phyloP scores from a whole-genome alignment of 306 rosid species.

The Cajanus cajan region DNA sequence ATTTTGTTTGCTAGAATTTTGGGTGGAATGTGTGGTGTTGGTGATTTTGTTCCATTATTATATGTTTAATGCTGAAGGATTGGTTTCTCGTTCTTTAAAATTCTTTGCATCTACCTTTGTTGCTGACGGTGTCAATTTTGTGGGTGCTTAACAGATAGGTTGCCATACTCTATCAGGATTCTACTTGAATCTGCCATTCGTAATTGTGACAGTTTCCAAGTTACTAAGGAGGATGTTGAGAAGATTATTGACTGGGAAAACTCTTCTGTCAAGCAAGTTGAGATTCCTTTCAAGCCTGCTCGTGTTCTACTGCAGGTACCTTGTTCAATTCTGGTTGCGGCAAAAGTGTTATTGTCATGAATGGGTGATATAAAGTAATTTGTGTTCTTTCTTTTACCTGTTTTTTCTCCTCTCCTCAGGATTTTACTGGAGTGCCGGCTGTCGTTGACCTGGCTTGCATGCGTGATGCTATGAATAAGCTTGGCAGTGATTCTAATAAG shows the following conservation, averaged over 20 bases:
- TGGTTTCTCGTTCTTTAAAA: background rate
- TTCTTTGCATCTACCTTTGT: background rate
- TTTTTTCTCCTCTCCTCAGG: conserved; percentile 43
- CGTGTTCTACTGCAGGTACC: conserved; percentile 97
- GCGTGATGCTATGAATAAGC: conserved; percentile 99
- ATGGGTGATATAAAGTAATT: background rate
- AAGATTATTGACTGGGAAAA: conserved; percentile 96
- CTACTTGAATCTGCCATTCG: conserved; percentile 92
- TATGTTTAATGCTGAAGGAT: background rate
- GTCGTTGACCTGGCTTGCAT: conserved; percentile 97
- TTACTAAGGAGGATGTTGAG: conserved; percentile 88
- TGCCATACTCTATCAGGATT: conserved; percentile 89
- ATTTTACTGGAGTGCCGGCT: conserved; percentile 98
- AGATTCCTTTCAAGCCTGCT: conserved; percentile 99
- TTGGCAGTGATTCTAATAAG: conserved; percentile 94
- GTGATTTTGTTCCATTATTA: background rate
- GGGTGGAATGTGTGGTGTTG: background rate
- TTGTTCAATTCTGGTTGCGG: background rate
- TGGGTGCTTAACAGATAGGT: conserved; percentile 58
- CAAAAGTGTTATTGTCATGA: background rate
- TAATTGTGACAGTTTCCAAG: conserved; percentile 96
- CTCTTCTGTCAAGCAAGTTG: conserved; percentile 75
- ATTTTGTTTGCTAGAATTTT: background rate
- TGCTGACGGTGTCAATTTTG: conserved; percentile 17
- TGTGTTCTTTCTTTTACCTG: conserved; percentile 10